Percentiles rank a stretch among this genome's conserved stretches.
Conservation (phyloP, 2,329 filamentous ascomycete genomes). For the Phaeoacremonium minimum region DNA sequence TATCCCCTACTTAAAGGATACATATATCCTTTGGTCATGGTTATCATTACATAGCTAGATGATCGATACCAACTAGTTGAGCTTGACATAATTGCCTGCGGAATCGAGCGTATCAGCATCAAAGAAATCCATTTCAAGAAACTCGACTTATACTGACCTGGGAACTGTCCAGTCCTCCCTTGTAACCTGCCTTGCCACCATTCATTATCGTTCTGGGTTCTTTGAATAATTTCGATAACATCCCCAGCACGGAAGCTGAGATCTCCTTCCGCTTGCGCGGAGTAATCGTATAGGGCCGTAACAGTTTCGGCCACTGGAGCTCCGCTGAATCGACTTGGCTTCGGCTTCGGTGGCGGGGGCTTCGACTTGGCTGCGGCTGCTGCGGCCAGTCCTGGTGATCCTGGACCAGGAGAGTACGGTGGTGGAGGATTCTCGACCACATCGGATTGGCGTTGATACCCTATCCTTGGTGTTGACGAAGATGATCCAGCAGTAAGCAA, state of each 20-base stretch:
- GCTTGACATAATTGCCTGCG: constrained; percentile 41
- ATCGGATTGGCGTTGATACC: constrained; percentile 29
- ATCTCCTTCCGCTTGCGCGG: constrained; percentile 91
- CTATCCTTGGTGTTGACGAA: constrained; percentile 8
- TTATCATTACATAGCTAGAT: too few relatives aligned
- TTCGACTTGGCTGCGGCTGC: constrained; percentile 58
- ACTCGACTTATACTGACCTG: constrained; percentile 69
- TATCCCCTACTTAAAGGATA: too few relatives aligned
- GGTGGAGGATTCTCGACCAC: constrained; percentile 61
- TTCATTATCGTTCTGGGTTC: constrained; percentile 89
- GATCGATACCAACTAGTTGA: too few relatives aligned
- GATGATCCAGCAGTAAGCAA: constrained; percentile 47
- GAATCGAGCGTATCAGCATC: neutral
- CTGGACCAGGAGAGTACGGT: constrained; percentile 56
- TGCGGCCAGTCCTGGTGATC: constrained; percentile 31
- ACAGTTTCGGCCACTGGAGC: constrained; percentile 68
- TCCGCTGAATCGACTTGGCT: constrained; percentile 69
- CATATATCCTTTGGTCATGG: too few relatives aligned
- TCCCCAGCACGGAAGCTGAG: constrained; percentile 87
- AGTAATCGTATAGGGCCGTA: constrained; percentile 92
- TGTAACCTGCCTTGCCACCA: constrained; percentile 89
- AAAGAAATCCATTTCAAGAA: too few relatives aligned
- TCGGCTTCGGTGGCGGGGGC: constrained; percentile 69
- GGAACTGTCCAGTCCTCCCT: constrained; percentile 85
- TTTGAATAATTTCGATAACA: constrained; percentile 78